Evolutionary conservation across 306 rosid species (phyloP).

Genomic region (Corylus americana): DNA sequence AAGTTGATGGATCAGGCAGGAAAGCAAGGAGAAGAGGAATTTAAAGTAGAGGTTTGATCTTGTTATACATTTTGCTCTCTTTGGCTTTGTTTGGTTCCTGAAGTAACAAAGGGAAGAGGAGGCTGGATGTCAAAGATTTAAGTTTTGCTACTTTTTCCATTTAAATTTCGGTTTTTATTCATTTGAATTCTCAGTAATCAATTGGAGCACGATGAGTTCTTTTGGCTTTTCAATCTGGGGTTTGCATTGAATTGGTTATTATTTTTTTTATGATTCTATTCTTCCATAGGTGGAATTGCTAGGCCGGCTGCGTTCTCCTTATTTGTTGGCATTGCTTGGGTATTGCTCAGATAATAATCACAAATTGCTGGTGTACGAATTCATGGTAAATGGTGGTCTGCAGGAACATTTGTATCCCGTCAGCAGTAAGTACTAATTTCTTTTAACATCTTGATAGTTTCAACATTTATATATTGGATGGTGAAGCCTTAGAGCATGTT

Average conservation of each 20-base stretch:
- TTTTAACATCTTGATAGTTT: background rate
- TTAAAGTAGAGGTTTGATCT: slow-evolving; percentile 74
- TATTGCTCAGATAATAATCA: slow-evolving; percentile 79
- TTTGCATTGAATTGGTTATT: slow-evolving; percentile 24
- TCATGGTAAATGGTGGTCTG: slow-evolving; percentile 87
- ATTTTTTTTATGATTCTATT: slow-evolving; percentile 16
- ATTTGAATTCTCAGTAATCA: background rate
- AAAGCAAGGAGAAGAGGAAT: slow-evolving; percentile 94
- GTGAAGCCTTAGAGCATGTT: background rate
- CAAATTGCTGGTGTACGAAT: slow-evolving; percentile 85
- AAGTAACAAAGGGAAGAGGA: background rate
- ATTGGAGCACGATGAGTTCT: background rate
- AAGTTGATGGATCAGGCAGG: slow-evolving; percentile 91
- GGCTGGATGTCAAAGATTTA: background rate
- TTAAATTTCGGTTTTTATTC: slow-evolving; percentile 2
- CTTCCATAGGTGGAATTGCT: slow-evolving; percentile 78
- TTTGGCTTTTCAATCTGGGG: slow-evolving; percentile 7
- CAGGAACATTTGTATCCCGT: slow-evolving; percentile 90
- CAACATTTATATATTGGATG: background rate
- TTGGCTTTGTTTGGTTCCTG: slow-evolving; percentile 19
- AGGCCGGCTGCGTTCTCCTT: slow-evolving; percentile 74
- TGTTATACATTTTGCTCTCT: slow-evolving; percentile 10
- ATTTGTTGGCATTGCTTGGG: slow-evolving; percentile 83
- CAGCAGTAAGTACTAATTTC: slow-evolving; percentile 48
- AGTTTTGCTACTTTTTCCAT: background rate